Base-by-base conservation (phyloP, 176 grass and related monocot genomes). In the Hordeum marinum region DNA sequence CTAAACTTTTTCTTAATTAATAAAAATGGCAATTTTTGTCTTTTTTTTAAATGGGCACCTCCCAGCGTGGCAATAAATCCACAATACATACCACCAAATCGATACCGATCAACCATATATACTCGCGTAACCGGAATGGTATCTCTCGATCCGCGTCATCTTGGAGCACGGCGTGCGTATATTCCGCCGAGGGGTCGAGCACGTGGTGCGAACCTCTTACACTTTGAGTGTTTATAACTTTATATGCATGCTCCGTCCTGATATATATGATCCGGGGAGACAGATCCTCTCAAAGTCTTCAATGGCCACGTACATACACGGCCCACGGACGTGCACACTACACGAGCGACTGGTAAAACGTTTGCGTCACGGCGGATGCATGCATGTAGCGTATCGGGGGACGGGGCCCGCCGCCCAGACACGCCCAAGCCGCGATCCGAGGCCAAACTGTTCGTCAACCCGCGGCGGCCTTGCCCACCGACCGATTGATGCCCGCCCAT, bases 271-370 rank as follows among this genome's bases (percentile, higher is more conserved):
- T 13, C 6, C 11, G 12, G n/a, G 70, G 70, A 17, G 41, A 29
- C 70, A 73, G 24, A 73, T 73, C 26, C 7, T 73, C 70, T 9
- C 70, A 4, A 73, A 48, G 23, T 48, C 41, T 4, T 15, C 0
- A 73, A 48, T 48, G 41, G 7, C 46, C 32, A 21, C 26, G 67
- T 58, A 72, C 65, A 23, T 31, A 24, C 41, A 27, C 27, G 72
- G 80, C 57, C 81, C 75, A 45, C 36, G 9, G 40, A 61, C 43
- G 54, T 41, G 78, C 61, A 20, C 75, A 2, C 41, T 17, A 46
- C 23, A 45, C 24, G 81, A 54, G 20, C 76, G 57, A 81, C 24
- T 6, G 87, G 87, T 84, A 75, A 88, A 63, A 84, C 67, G 87
- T 79, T 79, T 14, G 65, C 41, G 55, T 84, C 87, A 57, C 6